Percentiles rank a stretch among this genome's conserved stretches.
phyloP scores from a whole-genome alignment of 2,329 filamentous ascomycete species.

The Colletotrichum sp. region DNA sequence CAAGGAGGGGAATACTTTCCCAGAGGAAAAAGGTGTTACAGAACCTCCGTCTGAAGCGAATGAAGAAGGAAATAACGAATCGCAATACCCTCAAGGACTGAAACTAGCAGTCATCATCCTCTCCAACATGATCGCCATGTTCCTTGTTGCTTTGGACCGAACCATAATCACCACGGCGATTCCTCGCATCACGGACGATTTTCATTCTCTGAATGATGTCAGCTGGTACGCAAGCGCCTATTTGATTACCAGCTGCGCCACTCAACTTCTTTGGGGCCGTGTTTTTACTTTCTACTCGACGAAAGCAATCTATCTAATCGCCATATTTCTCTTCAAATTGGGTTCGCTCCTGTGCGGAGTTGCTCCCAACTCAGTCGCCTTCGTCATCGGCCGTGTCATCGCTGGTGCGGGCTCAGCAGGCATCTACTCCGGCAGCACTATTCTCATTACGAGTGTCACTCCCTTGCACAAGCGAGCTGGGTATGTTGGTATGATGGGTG shows the following conservation, averaged over 20 bases:
- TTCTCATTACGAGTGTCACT: conserved; percentile 51
- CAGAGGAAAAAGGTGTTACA: accelerated
- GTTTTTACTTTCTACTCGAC: conserved; percentile 48
- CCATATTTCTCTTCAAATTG: conserved; percentile 46
- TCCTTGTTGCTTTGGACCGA: conserved; percentile 27
- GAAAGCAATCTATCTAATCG: conserved; percentile 48
- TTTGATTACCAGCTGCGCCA: conserved; percentile 41
- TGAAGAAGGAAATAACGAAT: not conserved
- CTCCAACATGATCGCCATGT: conserved; percentile 21
- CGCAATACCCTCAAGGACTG: not conserved
- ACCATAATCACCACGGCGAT: conserved; percentile 44
- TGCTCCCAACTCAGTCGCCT: conserved; percentile 47
- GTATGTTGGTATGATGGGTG: conserved; percentile 39
- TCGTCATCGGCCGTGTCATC: conserved; percentile 58
- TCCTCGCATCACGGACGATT: conserved; percentile 44
- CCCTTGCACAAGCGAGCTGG: conserved; percentile 32
- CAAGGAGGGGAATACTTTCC: not conserved
- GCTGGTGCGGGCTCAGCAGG: conserved; percentile 56
- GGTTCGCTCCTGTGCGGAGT: conserved; percentile 47
- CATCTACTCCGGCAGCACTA: conserved; percentile 52
- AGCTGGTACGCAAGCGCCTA: conserved; percentile 53
- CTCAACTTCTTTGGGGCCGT: conserved; percentile 43
- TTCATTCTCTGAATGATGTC: conserved; percentile 47
- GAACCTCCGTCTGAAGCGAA: not conserved
- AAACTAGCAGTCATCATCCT: conserved; percentile 14